Base-by-base conservation (phyloP, 768 basidiomycete genomes). In the Boletus barrowsii region DNA sequence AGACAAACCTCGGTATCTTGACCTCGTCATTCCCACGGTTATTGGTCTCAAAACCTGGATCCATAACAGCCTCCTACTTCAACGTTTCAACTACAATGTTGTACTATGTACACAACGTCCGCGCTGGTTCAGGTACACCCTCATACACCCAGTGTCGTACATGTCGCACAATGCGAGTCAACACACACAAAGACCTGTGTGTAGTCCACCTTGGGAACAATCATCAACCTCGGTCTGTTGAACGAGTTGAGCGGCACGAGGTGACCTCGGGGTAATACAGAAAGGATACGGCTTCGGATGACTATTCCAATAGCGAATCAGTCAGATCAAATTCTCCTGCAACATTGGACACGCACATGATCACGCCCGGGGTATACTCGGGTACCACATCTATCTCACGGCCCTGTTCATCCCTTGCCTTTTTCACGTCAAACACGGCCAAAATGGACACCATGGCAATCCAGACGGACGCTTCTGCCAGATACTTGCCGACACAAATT, bases 371-470 rank as follows among this genome's bases (percentile, higher is more conserved):
- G 1, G 60, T 68, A n/a, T 52, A 73, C 33, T 68, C 47, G 2
- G 66, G 56, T 4, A 57, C 45, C 3, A 66, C 57, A 15, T 60
- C 62, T n/a, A 72, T 61, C 26, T 66, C 65, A 3, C 59, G 53
- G 3, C 75, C 76, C 0, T 64, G 41, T 14, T 55, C 58, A 37
- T 75, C 71, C 20, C 65, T 58, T 2, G 69, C 68, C 49, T 74
- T 72, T 26, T 49, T 55, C 13, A 70, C 49, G 18, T 63, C 32
- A 52, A 75, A 68, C 5, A 64, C 58, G 0, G 63, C 50, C 48
- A 73, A 48, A 10, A 66, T 48, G 39, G 62, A 65, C 17, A 61
- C 65, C 47, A 65, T 68, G 6, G 61, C 61, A 17, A 67, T 62
- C 61, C 65, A 64, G 7, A 66, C 59, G 51, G 61, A 62, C 0